A percentile compares a stretch with the other conserved stretches of the same genome.
These are phyloP conservation scores for Leccinum truebloodii DNA, from an alignment of 768 basidiomycete species.

Conservation along the genomic window DNA sequence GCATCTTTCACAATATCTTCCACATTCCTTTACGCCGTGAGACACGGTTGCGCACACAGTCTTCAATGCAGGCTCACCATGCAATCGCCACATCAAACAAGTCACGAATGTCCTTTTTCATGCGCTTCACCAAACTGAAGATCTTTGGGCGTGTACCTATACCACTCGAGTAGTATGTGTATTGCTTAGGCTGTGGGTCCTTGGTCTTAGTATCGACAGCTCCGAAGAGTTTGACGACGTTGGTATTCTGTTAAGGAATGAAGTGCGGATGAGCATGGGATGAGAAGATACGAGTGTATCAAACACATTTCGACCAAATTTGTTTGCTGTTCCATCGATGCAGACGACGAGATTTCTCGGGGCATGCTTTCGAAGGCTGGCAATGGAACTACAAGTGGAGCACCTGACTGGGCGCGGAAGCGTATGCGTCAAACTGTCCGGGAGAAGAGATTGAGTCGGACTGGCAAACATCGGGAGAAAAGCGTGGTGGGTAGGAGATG, in stretches of 20 bases:
- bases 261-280: not conserved
- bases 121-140: conserved; percentile 23
- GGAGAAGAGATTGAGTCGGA: conserved; percentile 4
- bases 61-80: conserved; percentile 23
- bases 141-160: conserved; percentile 36
- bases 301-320: conserved; percentile 20
- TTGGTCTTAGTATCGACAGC: conserved; percentile 23
- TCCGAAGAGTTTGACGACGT: conserved; percentile 36
- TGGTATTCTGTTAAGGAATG: conserved; percentile 33
- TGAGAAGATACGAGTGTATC: not conserved
- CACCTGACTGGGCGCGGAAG: conserved; percentile 8
- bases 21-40: conserved; percentile 30
- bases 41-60: too few species aligned
- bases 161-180: conserved; percentile 38
- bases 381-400: conserved; percentile 10
- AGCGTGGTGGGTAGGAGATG: not conserved
- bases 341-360: conserved; percentile 20
- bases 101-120: conserved; percentile 17
- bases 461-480: conserved; percentile 5
- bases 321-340: conserved; percentile 23
- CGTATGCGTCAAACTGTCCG: conserved; percentile 4
- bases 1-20: conserved; percentile 32
- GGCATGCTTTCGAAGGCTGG: not conserved
- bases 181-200: conserved; percentile 20
- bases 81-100: conserved; percentile 38